phyloP scores from a whole-genome alignment of 495 filamentous ascomycete genomes.

The Rusavskia elegans region DNA sequence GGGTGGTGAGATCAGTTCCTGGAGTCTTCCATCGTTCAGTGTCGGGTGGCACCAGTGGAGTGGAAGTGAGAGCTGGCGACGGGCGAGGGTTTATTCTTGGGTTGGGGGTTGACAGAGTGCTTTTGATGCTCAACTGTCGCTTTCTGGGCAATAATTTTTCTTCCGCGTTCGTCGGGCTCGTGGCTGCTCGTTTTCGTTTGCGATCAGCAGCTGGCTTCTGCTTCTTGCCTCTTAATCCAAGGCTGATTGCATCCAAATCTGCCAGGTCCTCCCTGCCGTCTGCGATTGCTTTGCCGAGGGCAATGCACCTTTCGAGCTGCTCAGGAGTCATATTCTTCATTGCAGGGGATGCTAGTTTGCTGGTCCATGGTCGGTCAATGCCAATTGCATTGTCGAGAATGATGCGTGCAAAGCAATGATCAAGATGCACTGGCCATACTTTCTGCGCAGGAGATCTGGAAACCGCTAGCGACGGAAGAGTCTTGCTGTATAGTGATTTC shows the following conservation, averaged over 20 bases:
- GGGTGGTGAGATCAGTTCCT: constrained; percentile 7
- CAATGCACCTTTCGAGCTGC: constrained; percentile 15
- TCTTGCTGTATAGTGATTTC: constrained; percentile 4
- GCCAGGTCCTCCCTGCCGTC: constrained; percentile 13
- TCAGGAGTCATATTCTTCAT: constrained; percentile 9
- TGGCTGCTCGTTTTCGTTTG: constrained; percentile 1
- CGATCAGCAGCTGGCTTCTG: constrained; percentile 1
- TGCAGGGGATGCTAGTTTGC: constrained; percentile 11
- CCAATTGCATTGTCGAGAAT: constrained; percentile 22
- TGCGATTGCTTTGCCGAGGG: constrained; percentile 15
- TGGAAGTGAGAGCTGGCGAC: neutral
- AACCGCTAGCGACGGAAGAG: constrained; percentile 8
- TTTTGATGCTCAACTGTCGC: neutral
- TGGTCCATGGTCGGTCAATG: constrained; percentile 11
- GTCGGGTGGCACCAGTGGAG: neutral
- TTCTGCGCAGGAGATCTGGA: constrained; percentile 10
- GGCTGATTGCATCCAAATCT: constrained; percentile 15
- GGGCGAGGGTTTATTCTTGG: neutral
- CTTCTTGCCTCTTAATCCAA: constrained; percentile 15
- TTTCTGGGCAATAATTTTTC: neutral
- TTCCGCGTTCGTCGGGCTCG: neutral
- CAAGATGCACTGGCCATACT: constrained; percentile 19
- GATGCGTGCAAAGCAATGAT: constrained; percentile 25
- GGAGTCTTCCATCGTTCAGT: constrained; percentile 1
- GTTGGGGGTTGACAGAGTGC: neutral